Conservation (phyloP, 352 stramenopile genomes). For the Pythium biforme region DNA sequence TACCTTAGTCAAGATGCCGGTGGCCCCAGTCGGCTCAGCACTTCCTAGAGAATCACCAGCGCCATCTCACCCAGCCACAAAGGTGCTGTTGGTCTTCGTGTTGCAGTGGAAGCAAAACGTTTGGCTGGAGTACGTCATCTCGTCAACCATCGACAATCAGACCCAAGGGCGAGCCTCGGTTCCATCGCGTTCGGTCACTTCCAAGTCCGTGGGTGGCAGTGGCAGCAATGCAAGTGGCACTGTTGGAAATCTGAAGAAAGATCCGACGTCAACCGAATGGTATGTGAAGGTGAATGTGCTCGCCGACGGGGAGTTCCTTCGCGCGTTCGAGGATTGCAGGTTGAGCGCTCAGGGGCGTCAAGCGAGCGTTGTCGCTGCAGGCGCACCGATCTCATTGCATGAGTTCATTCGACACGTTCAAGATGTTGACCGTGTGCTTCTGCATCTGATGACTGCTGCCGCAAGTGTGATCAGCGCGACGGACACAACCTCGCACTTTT, state of each 20-base stretch:
- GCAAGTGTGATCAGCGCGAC: constrained; percentile 34
- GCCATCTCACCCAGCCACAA: constrained; percentile 32
- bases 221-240: neutral
- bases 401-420: constrained; percentile 85
- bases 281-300: constrained; percentile 88
- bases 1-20: constrained; percentile 18
- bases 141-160: constrained; percentile 55
- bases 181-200: neutral
- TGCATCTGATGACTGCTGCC: constrained; percentile 78
- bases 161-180: neutral
- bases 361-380: neutral
- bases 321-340: constrained; percentile 65
- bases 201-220: neutral
- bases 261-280: constrained; percentile 50
- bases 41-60: neutral
- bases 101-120: constrained; percentile 89
- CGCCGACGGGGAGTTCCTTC: constrained; percentile 76
- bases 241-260: constrained; percentile 15
- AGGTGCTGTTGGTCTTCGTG: constrained; percentile 80
- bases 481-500: constrained; percentile 57
- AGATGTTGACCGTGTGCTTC: constrained; percentile 79
- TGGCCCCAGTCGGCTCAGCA: neutral
- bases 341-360: neutral
- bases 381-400: constrained; percentile 57
- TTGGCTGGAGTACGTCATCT: constrained; percentile 87